Evolutionary conservation across 2,329 filamentous ascomycete species (phyloP).

Genomic region (Ophiostoma novo-ulmi): DNA sequence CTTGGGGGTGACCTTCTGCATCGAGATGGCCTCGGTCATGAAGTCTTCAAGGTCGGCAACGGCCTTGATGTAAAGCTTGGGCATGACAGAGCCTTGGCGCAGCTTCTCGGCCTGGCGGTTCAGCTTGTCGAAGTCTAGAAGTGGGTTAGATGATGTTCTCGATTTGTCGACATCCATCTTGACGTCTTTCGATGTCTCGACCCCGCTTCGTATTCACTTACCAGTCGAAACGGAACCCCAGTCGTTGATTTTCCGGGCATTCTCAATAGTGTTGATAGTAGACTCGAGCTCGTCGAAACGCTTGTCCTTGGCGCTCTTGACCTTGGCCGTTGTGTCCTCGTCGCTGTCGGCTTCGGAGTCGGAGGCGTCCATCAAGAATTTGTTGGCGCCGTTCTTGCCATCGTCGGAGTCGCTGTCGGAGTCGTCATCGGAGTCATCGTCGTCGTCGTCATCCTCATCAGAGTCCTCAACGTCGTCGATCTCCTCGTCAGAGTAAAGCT

Average conservation of each 20-base stretch:
- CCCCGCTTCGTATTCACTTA: constrained; percentile 42
- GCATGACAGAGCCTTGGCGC: constrained; percentile 68
- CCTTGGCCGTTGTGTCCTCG: constrained; percentile 75
- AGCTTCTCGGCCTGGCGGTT: constrained; percentile 81
- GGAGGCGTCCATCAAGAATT: constrained; percentile 71
- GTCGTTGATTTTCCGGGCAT: constrained; percentile 95
- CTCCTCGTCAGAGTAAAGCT: constrained; percentile 79
- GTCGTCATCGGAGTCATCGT: constrained; percentile 56
- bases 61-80: constrained; percentile 88
- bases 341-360: constrained; percentile 76
- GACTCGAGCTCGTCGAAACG: constrained; percentile 87
- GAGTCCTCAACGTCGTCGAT: constrained; percentile 55
- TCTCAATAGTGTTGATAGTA: constrained; percentile 87
- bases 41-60: constrained; percentile 90
- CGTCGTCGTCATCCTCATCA: constrained; percentile 55
- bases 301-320: constrained; percentile 99
- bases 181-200: background rate
- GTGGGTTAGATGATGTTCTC: constrained; percentile 2
- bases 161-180: background rate
- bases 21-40: constrained; percentile 88
- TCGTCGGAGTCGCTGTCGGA: constrained; percentile 51
- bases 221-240: constrained; percentile 89
- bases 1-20: constrained; percentile 93
- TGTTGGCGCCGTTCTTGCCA: constrained; percentile 64
- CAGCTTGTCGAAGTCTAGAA: constrained; percentile 84